Base-by-base conservation (phyloP, 768 basidiomycete genomes). In the Naganishia vishniacii region DNA sequence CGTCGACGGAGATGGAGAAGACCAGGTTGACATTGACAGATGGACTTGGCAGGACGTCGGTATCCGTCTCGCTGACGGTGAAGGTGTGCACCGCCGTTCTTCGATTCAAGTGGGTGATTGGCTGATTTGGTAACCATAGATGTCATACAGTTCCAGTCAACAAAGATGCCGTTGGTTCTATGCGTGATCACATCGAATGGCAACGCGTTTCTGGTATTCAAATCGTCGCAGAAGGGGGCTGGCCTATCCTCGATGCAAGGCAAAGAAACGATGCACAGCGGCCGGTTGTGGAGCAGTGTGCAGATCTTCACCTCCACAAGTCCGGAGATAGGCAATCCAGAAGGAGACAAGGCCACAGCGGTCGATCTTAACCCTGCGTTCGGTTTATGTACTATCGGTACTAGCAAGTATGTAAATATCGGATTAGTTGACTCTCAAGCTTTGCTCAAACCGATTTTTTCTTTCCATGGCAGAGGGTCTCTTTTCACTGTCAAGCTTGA, bases 331-430 rank as follows among this genome's bases (percentile, higher is more conserved):
- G 51, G 59, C 25, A 42, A n/a, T n/a, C n/a, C n/a, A 18, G 59
- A 46, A 31, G 40, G 45, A 31, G 62, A 46, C 20, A 63, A 67
- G 32, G 70, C 68, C 8, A 68, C 67, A 40, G 79, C 79, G 11
- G 80, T 88, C 9, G 84, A 86, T 4, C 79, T 91, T 67, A 94
- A 93, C 72, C 79, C 80, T 23, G 86, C 84, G 72, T 92, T 94
- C 72, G 91, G 89, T 29, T 70, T 93, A 34, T 80, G 90, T 62
- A 89, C 89, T 8, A 81, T 91, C 31, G 92, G 92, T 11, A 89
- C 86, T 6, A 77, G 80, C 23, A 82, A 85, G 90, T 88, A 64
- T 61, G 74, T 61, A 9, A 2, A 0, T n/a, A 25, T 8, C 6
- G 40, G 5, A 15, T 15, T 37, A 16, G 46, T 0, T 13, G 49